Percentiles rank a stretch among this genome's conserved stretches.
Evolutionary conservation across 2,329 filamentous ascomycete species (phyloP).

Genomic region (Fusarium irregulare): DNA sequence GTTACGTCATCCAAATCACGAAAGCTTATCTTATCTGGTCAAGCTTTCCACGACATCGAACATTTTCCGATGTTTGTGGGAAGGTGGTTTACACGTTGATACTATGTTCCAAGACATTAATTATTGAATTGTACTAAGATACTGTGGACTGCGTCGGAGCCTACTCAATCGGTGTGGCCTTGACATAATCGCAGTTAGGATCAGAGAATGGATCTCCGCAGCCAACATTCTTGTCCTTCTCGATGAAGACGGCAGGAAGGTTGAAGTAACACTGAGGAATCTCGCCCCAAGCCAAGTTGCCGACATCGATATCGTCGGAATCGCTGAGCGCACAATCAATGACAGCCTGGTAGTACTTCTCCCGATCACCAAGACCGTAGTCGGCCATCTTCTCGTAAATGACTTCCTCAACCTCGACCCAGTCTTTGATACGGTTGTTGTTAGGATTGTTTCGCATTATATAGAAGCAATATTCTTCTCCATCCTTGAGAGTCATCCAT

Average conservation of each 20-base stretch:
- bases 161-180: neutral
- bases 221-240: neutral
- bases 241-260: conserved; percentile 6
- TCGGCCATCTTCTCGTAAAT: conserved; percentile 34
- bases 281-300: conserved; percentile 10
- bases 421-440: conserved; percentile 1
- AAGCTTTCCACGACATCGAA: neutral
- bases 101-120: neutral
- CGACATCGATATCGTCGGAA: conserved; percentile 11
- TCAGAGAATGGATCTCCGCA: neutral
- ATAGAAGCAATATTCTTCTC: conserved; percentile 33
- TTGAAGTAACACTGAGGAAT: conserved; percentile 24
- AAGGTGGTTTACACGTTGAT: neutral
- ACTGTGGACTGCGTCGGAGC: accelerated
- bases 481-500: conserved; percentile 27
- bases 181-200: neutral
- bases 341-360: conserved; percentile 13
- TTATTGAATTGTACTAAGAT: neutral
- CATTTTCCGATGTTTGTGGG: neutral
- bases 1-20: neutral
- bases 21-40: neutral
- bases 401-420: conserved; percentile 10
- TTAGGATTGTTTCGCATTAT: conserved; percentile 17
- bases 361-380: conserved; percentile 21
- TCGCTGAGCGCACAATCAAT: conserved; percentile 11